These are phyloP conservation scores for Tuber calosporum DNA, from an alignment of 495 filamentous ascomycete genomes.

Conservation along the genomic window DNA sequence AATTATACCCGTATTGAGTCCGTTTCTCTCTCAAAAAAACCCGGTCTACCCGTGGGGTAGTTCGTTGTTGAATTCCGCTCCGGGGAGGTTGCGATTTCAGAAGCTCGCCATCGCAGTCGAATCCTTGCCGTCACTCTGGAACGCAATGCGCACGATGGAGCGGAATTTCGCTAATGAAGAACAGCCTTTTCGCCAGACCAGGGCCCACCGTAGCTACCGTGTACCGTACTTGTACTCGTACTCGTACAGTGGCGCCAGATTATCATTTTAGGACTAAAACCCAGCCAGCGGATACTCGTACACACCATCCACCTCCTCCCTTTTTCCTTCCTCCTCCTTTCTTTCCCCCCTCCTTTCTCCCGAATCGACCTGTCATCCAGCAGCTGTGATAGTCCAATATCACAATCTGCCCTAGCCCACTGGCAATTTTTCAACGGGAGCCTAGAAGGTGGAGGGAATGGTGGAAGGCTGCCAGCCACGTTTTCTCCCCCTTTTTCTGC, in stretches of 20 bases:
- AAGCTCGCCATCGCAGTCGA: neutral
- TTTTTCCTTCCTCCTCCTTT: neutral
- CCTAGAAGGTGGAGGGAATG: neutral
- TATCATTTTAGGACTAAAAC: neutral
- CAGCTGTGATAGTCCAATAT: neutral
- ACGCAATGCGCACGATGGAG: neutral
- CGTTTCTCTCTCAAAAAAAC: too few species aligned
- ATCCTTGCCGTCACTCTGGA: neutral
- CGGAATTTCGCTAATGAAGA: neutral
- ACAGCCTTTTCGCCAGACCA: neutral
- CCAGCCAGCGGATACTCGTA: too few species aligned
- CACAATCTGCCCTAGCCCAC: neutral
- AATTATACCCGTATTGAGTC: too few species aligned
- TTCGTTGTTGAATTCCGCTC: too few species aligned
- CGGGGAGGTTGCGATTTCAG: too few species aligned
- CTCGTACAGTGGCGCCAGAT: neutral
- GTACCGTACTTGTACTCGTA: too few species aligned
- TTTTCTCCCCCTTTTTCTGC: neutral
- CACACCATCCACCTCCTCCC: neutral
- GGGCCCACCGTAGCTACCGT: neutral
- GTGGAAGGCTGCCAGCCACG: neutral
- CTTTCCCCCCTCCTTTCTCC: neutral
- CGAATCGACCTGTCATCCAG: neutral
- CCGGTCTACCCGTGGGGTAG: too few species aligned
- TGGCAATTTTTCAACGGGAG: neutral